phyloP scores from a whole-genome alignment of 2,329 filamentous ascomycete genomes.

The Diatrype stigma region DNA sequence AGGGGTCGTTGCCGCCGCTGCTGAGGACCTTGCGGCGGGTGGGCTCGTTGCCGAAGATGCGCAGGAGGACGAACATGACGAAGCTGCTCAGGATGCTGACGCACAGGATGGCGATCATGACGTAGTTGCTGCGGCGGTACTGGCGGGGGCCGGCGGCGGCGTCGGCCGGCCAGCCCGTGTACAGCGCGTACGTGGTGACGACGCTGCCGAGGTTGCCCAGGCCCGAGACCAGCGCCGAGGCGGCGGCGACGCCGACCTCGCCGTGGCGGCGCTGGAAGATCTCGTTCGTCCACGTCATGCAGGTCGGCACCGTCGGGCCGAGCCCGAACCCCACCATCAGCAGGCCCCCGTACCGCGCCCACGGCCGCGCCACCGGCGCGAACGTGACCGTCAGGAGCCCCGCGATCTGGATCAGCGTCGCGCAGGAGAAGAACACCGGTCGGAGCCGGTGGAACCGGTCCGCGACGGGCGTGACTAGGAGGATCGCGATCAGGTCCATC shows the following conservation, averaged over 20 bases:
- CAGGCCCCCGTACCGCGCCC: conserved; percentile 85
- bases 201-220: conserved; percentile 84
- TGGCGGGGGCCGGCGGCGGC: conserved; percentile 61
- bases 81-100: conserved; percentile 71
- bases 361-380: conserved; percentile 60
- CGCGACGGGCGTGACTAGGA: conserved; percentile 78
- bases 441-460: conserved; percentile 81
- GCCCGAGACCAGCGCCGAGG: conserved; percentile 79
- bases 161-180: conserved; percentile 81
- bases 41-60: conserved; percentile 49
- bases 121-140: conserved; percentile 78
- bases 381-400: conserved; percentile 78
- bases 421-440: conserved; percentile 74
- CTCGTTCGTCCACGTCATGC: conserved; percentile 90
- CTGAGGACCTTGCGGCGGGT: conserved; percentile 37
- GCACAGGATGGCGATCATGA: conserved; percentile 82
- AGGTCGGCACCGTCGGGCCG: conserved; percentile 85
- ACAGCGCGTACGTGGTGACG: conserved; percentile 83
- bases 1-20: conserved; percentile 30
- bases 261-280: conserved; percentile 87
- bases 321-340: conserved; percentile 87
- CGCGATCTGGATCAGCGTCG: conserved; percentile 73
- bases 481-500: conserved; percentile 85
- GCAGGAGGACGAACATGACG: conserved; percentile 64
- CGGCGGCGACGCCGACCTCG: conserved; percentile 85